Base-by-base conservation (phyloP, 139 green algal genomes). In the Micractinium conductrix region DNA sequence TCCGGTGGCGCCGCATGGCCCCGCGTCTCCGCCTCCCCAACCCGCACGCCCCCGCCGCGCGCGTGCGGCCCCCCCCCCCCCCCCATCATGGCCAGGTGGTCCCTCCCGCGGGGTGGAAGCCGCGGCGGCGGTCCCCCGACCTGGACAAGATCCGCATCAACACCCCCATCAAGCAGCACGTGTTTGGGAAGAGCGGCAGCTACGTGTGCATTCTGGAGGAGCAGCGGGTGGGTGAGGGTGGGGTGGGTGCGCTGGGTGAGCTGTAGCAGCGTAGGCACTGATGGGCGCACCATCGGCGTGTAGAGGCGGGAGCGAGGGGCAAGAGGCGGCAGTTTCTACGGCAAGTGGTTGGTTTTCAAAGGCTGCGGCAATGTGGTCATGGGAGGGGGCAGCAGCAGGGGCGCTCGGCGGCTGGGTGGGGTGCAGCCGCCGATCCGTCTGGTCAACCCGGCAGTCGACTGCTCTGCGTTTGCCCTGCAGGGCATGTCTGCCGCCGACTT, bases 171-270 rank as follows among this genome's bases (percentile, higher is more conserved):
- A 84, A 83, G 63, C 86, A 90, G 74, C 86, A 90, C 62, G 86
- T 75, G 12, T 90, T 90, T 70, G 86, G 86, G 44, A 87, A 80
- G 63, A 67, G 82, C 60, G 86, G 86, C 30, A 60, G 75, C 2
- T 90, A 83, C 68, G 44, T 87, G 65, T 90, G 86, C 69, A 87
- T 90, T 44, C 74, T 90, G 24, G 86, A 88, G 70, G 86, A 90
- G 70, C 82, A 90, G 50, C 40, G 72, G 81, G 68, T 79, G 68
- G 35, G 80, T 40, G 75, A 8, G n/a, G 14, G 65, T n/a, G 22
- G 33, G 62, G 10, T 44, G 16, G 0, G 67, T 14, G 35, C 33
- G 7, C 67, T 22, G 67, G 12, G 0, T 10, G 10, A 48, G 67
- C 67, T 74, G 67, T 3, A 22, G n/a, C n/a, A n/a, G n/a, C n/a